Evolutionary conservation across 2,329 filamentous ascomycete species (phyloP).

Genomic region (Hypoxylon sp.): DNA sequence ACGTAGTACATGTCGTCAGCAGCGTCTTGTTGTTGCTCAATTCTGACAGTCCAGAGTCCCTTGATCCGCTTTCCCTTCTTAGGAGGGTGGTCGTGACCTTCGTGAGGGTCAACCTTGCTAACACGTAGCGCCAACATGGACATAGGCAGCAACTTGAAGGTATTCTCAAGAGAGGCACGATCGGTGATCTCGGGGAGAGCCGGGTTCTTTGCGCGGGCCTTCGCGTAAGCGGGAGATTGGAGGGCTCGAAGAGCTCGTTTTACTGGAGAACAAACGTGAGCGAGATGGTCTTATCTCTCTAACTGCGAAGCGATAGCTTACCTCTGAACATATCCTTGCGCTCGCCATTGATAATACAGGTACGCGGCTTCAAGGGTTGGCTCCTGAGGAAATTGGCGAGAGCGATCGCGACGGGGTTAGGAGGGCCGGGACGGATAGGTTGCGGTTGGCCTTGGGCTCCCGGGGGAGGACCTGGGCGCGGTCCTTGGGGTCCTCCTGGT

Average conservation of each 20-base stretch:
- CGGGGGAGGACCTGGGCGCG: constrained; percentile 53
- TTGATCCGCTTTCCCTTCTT: constrained; percentile 92
- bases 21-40: constrained; percentile 95
- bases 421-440: constrained; percentile 82
- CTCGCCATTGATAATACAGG: constrained; percentile 94
- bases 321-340: constrained; percentile 98
- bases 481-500: constrained; percentile 56
- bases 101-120: constrained; percentile 82
- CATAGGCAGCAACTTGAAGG: constrained; percentile 94
- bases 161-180: constrained; percentile 89
- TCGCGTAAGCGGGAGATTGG: constrained; percentile 89
- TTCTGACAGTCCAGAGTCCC: constrained; percentile 94
- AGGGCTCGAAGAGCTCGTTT: constrained; percentile 95
- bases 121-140: constrained; percentile 95
- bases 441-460: constrained; percentile 69
- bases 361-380: constrained; percentile 90
- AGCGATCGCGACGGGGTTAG: constrained; percentile 89
- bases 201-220: constrained; percentile 90
- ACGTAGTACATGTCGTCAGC: constrained; percentile 92
- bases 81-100: constrained; percentile 78
- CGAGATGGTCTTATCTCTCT: not conserved
- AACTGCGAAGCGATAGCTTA: constrained; percentile 57
- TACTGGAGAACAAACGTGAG: constrained; percentile 68
- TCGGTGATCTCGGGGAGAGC: constrained; percentile 90
- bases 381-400: constrained; percentile 88